phyloP scores from a whole-genome alignment of 2,329 filamentous ascomycete genomes.

The Tolypocladium guangdongense region DNA sequence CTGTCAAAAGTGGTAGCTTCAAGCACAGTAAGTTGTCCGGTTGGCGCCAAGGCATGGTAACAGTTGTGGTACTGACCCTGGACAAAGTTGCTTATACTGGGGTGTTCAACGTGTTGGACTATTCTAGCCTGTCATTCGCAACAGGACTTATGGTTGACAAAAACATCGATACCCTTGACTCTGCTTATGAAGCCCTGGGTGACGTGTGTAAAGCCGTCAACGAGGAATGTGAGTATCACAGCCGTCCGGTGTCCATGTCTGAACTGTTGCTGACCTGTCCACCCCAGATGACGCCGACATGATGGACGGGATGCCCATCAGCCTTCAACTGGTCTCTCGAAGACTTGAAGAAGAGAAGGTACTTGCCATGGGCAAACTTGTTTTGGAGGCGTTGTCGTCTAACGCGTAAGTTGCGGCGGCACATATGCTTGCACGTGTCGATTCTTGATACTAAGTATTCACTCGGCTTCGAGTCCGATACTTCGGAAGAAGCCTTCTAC shows the following conservation, averaged over 20 bases:
- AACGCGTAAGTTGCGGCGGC: neutral
- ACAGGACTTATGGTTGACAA: conserved; percentile 30
- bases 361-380: conserved; percentile 18
- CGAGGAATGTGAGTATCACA: conserved; percentile 27
- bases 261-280: neutral
- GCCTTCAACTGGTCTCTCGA: conserved; percentile 31
- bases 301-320: conserved; percentile 32
- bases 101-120: conserved; percentile 38
- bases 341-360: conserved; percentile 30
- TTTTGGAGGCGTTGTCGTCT: conserved; percentile 10
- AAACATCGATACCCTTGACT: conserved; percentile 20
- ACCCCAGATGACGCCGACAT: conserved; percentile 24
- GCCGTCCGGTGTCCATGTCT: neutral
- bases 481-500: neutral
- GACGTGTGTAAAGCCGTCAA: conserved; percentile 26
- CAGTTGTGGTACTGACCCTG: neutral
- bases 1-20: conserved; percentile 30
- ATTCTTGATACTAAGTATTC: neutral
- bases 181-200: conserved; percentile 22
- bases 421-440: neutral
- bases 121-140: conserved; percentile 35
- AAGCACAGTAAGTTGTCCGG: conserved; percentile 25
- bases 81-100: conserved; percentile 35
- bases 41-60: too few relatives aligned
- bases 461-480: neutral